Base-by-base conservation (phyloP, 1,284 basidiomycete genomes). In the Trametes pubescens region DNA sequence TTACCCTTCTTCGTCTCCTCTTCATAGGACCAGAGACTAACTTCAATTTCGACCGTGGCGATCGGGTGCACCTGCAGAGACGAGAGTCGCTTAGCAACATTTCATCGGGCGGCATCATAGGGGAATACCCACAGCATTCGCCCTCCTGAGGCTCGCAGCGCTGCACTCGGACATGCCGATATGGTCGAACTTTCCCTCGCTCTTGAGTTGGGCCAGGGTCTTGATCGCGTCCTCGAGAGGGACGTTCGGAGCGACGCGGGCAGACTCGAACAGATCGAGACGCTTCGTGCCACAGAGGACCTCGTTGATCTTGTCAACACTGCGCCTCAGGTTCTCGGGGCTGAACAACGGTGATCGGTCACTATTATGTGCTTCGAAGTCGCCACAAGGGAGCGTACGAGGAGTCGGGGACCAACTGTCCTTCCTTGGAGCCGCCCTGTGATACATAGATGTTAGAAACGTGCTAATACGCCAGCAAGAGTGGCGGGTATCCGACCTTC, bases 31-130 rank as follows among this genome's bases (percentile, higher is more conserved):
- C 83, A 86, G 7, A 82, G 78, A 52, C 82, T 84, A 40, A 85
- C 77, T 71, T 86, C 84, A 59, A 85, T 83, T 71, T 86, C 86
- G 43, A 83, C 81, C 7, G 78, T 74, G 1, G 80, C 74, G 47
- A 86, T 78, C 0, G 80, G 81, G 53, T 77, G 73, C 29, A 84
- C 77, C 29, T 32, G 29, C 29, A 32, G 29, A 32, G 29, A 32
- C 29, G 29, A 32, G 29, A 4, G 8, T 8, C 29, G 29, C 29
- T 32, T 32, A 32, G 29, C 8, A 32, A 8, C 29, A n/a, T 32
- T 32, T 32, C 29, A 32, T 32, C 29, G 29, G 29, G 8, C 8
- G 8, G 29, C 8, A 32, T 32, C 29, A 32, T 32, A 32, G 3
- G 8, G 8, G 8, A 32, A 3, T 32, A n/a, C 40, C 18, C 3